Evolutionary conservation across 768 basidiomycete genomes (phyloP), one percentile per base, ranked within the genome.

Genomic region (Gloeophyllum trabeum): DNA sequence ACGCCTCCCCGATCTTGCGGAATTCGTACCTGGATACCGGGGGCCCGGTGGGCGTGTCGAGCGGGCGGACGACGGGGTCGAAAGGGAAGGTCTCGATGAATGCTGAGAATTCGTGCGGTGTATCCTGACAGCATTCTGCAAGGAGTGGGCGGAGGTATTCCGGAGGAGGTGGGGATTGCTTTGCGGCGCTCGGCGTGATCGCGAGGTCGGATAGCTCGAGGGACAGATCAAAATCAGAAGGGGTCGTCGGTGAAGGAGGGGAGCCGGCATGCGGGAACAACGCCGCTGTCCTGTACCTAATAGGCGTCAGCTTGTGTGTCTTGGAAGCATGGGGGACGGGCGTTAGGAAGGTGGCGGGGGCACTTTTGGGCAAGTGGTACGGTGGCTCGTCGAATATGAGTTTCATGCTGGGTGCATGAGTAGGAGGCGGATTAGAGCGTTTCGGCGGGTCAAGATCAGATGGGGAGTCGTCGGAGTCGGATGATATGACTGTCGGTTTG

Each of bases 1-100:
- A 89, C 5, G 96, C 96, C 63, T 99, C 96, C 32, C 94, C 94
- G 36, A 97, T 80, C 61, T 99, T 99, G 49, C 62, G 68, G 60
- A 91, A 90, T 4, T 43, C 59, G 19, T 59, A 46, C 46, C 61
- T 49, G 4, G 40, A 23, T 0, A 21, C 35, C 20, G 43, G 35
- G 4, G 54, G 50, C n/a, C 53, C 50, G 35, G 50, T 61, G 50
- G 45, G 51, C 25, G 53, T 49, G 23, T 50, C 47, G 6, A 54
- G 53, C 34, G 60, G 57, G 36, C 55, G 62, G n/a, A 84, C 70
- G 42, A 85, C 66, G 2, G 78, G 72, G 51, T 88, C 86, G 47
- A 71, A 75, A 6, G 82, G 84, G 52, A 90, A 90, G 18, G 76
- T 75, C 48, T 81, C 75, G 26, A 91, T 84, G 61, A 91, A 91